phyloP scores from a whole-genome alignment of 306 rosid species.

The Bauhinia variegata region DNA sequence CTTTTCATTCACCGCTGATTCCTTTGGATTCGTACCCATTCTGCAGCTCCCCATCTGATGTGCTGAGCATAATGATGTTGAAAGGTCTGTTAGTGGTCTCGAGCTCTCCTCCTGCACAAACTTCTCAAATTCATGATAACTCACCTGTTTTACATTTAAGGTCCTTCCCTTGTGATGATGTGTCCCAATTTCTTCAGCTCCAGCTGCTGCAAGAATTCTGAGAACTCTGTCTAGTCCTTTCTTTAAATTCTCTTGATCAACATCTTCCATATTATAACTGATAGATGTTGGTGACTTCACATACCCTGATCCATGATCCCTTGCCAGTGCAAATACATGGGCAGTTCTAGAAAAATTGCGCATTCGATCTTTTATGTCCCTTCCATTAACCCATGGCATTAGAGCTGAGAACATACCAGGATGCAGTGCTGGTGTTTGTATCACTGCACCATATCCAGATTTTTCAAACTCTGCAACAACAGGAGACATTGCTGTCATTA shows the following conservation, averaged over 20 bases:
- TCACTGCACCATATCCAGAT: slow-evolving; percentile 73
- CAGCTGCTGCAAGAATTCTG: slow-evolving; percentile 79
- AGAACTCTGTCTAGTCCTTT: slow-evolving; percentile 68
- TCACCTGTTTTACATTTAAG: slow-evolving; percentile 57
- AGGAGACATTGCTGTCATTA: slow-evolving; percentile 87
- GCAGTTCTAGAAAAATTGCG: slow-evolving; percentile 70
- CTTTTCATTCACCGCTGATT: slow-evolving; percentile 63
- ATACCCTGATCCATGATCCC: slow-evolving; percentile 75
- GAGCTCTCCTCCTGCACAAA: slow-evolving; percentile 80
- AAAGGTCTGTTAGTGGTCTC: slow-evolving; percentile 53
- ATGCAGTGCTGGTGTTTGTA: slow-evolving; percentile 88
- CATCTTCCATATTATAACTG: slow-evolving; percentile 49
- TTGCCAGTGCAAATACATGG: slow-evolving; percentile 74
- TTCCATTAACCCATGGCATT: slow-evolving; percentile 84
- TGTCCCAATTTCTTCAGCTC: slow-evolving; percentile 90
- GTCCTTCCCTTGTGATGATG: slow-evolving; percentile 62
- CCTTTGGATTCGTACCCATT: slow-evolving; percentile 62
- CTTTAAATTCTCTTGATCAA: slow-evolving; percentile 55
- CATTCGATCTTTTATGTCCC: slow-evolving; percentile 66
- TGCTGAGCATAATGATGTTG: slow-evolving; percentile 67
- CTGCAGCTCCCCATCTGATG: slow-evolving; percentile 92
- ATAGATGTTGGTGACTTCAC: slow-evolving; percentile 42
- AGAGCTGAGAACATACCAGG: slow-evolving; percentile 80
- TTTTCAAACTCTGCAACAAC: slow-evolving; percentile 57
- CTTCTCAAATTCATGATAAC: slow-evolving; percentile 59